These are phyloP conservation scores for Lactarius akahatsu DNA, from an alignment of 768 basidiomycete species.

Conservation along the genomic window DNA sequence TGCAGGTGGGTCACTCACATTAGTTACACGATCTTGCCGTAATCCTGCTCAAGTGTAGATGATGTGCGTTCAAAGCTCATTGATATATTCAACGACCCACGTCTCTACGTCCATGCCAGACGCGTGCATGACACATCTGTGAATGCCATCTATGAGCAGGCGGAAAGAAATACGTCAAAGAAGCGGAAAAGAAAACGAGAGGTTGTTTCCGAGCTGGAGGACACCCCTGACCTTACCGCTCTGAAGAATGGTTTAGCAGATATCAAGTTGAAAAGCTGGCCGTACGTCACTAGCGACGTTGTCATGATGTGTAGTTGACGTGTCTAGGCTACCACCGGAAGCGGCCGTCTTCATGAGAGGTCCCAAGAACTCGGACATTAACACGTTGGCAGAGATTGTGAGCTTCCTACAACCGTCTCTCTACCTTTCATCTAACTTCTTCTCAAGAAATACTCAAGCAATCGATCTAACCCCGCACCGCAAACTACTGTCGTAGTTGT, in stretches of 20 bases:
- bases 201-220: slow-evolving; percentile 38
- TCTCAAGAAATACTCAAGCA: slow-evolving; percentile 15
- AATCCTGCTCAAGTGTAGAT: slow-evolving; percentile 44
- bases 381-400: slow-evolving; percentile 50
- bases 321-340: slow-evolving; percentile 48
- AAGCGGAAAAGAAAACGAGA: slow-evolving; percentile 42
- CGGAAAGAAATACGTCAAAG: slow-evolving; percentile 34
- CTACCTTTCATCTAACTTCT: slow-evolving; percentile 20
- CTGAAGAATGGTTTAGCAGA: slow-evolving; percentile 54
- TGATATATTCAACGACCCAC: slow-evolving; percentile 54
- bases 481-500: slow-evolving; percentile 54
- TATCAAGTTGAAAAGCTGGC: slow-evolving; percentile 57
- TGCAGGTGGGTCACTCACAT: slow-evolving; percentile 36
- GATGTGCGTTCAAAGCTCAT: slow-evolving; percentile 49
- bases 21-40: slow-evolving; percentile 8
- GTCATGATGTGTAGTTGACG: slow-evolving; percentile 18
- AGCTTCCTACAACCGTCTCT: slow-evolving; percentile 16
- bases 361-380: slow-evolving; percentile 65
- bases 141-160: slow-evolving; percentile 37
- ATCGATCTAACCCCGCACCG: slow-evolving; percentile 26
- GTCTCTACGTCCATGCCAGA: slow-evolving; percentile 54
- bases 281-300: slow-evolving; percentile 42
- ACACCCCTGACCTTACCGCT: slow-evolving; percentile 45
- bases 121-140: slow-evolving; percentile 53
- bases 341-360: slow-evolving; percentile 63